A percentile compares a stretch with the other conserved stretches of the same genome.
These are phyloP conservation scores for Yamadazyma friedrichii DNA, from an alignment of 1,139 yeast species.

Conservation along the genomic window DNA sequence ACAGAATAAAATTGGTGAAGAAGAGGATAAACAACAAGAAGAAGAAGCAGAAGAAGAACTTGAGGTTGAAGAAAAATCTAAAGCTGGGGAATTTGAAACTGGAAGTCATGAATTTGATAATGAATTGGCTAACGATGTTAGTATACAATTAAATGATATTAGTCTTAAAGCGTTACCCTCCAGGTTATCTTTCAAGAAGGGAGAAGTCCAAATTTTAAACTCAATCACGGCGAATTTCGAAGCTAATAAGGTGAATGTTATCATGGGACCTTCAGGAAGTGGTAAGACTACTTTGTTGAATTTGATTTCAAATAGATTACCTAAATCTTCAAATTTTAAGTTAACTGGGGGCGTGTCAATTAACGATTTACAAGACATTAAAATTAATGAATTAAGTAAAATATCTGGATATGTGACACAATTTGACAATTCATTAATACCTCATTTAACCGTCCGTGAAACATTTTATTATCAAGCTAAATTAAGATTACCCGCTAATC, in stretches of 20 bases:
- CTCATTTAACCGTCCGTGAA: constrained; percentile 74
- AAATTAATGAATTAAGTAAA: constrained; percentile 43
- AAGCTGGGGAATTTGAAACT: not conserved
- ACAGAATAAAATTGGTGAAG: constrained; percentile 33
- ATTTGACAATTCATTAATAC: constrained; percentile 69
- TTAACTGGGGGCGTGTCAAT: constrained; percentile 24
- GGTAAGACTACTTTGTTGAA: constrained; percentile 79
- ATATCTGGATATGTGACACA: constrained; percentile 75
- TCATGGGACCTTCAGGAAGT: constrained; percentile 88
- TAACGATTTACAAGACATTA: constrained; percentile 27
- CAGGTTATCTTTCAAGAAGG: constrained; percentile 7
- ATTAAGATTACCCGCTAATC: constrained; percentile 50
- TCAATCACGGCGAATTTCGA: constrained; percentile 56
- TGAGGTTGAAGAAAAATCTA: not conserved
- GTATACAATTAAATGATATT: constrained; percentile 19
- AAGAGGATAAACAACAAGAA: constrained; percentile 17
- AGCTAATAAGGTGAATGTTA: constrained; percentile 69
- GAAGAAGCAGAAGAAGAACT: constrained; percentile 11
- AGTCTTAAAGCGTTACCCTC: constrained; percentile 10
- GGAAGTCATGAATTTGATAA: constrained; percentile 15
- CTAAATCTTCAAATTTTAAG: constrained; percentile 26
- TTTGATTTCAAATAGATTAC: constrained; percentile 61
- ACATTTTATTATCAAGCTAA: constrained; percentile 72
- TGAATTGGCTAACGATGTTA: constrained; percentile 19
- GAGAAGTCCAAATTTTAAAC: constrained; percentile 28